Evolutionary conservation across 345 rosid species (phyloP).

Genomic region (Bretschneidera sinensis): DNA sequence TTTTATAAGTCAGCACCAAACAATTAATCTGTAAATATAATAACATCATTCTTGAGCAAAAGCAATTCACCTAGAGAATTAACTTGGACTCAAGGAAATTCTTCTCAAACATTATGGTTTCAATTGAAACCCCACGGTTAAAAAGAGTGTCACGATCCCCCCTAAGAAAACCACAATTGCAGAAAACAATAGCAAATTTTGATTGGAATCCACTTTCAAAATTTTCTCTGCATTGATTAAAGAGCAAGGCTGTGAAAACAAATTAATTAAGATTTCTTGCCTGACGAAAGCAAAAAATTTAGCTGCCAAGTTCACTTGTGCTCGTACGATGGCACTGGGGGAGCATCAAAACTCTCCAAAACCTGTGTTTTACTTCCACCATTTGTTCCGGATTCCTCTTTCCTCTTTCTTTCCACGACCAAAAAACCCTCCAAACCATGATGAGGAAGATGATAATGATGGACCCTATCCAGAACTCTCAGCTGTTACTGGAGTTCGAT

Average conservation of each 20-base stretch:
- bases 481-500: conserved; percentile 16
- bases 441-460: conserved; percentile 19
- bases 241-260: not conserved
- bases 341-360: conserved; percentile 79
- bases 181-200: too few relatives aligned
- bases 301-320: conserved; percentile 30
- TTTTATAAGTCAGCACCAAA: too few relatives aligned
- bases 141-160: not conserved
- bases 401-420: conserved; percentile 38
- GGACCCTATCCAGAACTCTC: conserved; percentile 11
- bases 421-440: conserved; percentile 51
- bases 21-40: too few relatives aligned
- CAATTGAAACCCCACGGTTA: too few relatives aligned
- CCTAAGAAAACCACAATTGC: too few relatives aligned
- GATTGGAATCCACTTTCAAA: not conserved
- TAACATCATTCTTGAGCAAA: too few relatives aligned
- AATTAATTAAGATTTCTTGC: not conserved
- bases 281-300: not conserved
- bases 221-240: not conserved
- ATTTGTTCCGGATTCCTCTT: conserved; percentile 18
- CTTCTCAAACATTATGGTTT: too few relatives aligned
- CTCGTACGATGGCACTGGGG: conserved; percentile 67
- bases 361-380: conserved; percentile 38
- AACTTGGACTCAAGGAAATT: too few relatives aligned
- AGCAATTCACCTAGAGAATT: too few relatives aligned